Evolutionary conservation across 108 stramenopile genomes (phyloP).

Genomic region (Nitzschia putrida): DNA sequence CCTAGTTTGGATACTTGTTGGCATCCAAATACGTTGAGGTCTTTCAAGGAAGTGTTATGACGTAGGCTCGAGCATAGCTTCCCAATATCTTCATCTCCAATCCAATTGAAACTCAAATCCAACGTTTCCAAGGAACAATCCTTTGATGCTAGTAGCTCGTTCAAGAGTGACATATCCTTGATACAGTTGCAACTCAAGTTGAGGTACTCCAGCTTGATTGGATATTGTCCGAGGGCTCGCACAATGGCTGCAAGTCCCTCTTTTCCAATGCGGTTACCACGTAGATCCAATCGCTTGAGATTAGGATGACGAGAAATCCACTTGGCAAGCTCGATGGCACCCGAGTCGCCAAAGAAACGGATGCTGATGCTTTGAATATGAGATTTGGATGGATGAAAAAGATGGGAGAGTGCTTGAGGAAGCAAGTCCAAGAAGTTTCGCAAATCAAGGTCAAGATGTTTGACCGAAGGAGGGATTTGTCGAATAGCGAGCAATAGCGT

Average conservation of each 20-base stretch:
- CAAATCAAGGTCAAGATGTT: slow-evolving; percentile 29
- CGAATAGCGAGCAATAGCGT: slow-evolving; percentile 16
- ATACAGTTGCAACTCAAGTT: slow-evolving; percentile 42
- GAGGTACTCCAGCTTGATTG: slow-evolving; percentile 6
- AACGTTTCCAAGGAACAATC: slow-evolving; percentile 2
- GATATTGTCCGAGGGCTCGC: background rate
- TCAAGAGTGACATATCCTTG: background rate
- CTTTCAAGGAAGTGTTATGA: slow-evolving; percentile 9
- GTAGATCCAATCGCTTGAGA: slow-evolving; percentile 21
- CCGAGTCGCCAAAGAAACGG: slow-evolving; percentile 33
- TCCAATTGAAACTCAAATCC: slow-evolving; percentile 34
- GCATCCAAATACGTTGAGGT: slow-evolving; percentile 24
- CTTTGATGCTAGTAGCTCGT: background rate
- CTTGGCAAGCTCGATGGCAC: slow-evolving; percentile 30
- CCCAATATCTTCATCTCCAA: slow-evolving; percentile 24
- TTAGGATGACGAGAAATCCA: slow-evolving; percentile 28
- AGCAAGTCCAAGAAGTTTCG: slow-evolving; percentile 20
- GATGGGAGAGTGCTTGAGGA: slow-evolving; percentile 15
- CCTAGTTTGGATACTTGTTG: slow-evolving; percentile 21
- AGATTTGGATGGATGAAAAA: slow-evolving; percentile 13
- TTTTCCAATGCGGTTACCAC: slow-evolving; percentile 27
- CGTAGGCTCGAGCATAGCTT: slow-evolving; percentile 1
- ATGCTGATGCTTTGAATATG: slow-evolving; percentile 26
- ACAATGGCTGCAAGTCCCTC: slow-evolving; percentile 20
- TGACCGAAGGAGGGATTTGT: slow-evolving; percentile 20